Percentiles rank a stretch among this genome's conserved stretches.
Evolutionary conservation across 371 early-diverging fungal species (phyloP).

Genomic region (Dichotomocladium elegans): DNA sequence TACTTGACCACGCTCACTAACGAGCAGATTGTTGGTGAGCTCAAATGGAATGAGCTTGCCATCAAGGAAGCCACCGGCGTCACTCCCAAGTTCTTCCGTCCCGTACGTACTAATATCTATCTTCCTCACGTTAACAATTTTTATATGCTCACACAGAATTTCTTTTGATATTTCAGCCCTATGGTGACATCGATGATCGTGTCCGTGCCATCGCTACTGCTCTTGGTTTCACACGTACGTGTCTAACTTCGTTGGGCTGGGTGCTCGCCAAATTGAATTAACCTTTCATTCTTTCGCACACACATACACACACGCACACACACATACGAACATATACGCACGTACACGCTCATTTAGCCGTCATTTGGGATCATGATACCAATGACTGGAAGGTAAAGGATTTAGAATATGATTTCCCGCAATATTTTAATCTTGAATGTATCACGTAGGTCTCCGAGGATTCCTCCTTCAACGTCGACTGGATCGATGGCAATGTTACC

Average conservation of each 20-base stretch:
- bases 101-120: constrained; percentile 22
- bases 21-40: constrained; percentile 67
- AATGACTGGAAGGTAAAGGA: constrained; percentile 32
- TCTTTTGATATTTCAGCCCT: constrained; percentile 32
- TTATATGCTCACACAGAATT: not conserved
- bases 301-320: too few species aligned
- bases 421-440: too few species aligned
- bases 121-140: not conserved
- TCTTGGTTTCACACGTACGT: constrained; percentile 49
- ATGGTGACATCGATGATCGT: constrained; percentile 66
- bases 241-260: too few species aligned
- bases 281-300: too few species aligned
- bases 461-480: constrained; percentile 23
- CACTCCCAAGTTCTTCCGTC: constrained; percentile 39
- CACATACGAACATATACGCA: not conserved
- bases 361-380: constrained; percentile 48
- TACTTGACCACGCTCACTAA: constrained; percentile 56
- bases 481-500: constrained; percentile 43
- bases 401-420: too few species aligned
- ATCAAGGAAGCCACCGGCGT: constrained; percentile 61
- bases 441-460: constrained; percentile 25
- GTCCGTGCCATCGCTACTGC: constrained; percentile 55
- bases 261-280: too few species aligned
- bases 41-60: constrained; percentile 62
- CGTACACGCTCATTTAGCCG: constrained; percentile 16